These are phyloP conservation scores for Dicorynia guianensis DNA, from an alignment of 306 rosid genomes.

Conservation along the genomic window DNA sequence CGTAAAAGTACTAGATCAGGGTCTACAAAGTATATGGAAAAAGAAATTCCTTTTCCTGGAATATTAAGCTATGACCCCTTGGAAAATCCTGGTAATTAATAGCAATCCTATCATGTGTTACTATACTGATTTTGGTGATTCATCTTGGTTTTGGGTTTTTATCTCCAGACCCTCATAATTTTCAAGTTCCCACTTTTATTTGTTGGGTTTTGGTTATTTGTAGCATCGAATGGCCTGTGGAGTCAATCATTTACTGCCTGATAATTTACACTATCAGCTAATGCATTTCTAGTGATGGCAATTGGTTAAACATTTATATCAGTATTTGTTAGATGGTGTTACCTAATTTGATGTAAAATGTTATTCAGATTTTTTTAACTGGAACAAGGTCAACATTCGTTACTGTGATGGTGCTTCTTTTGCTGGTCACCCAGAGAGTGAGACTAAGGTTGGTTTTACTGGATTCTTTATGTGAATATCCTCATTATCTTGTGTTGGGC, in stretches of 20 bases:
- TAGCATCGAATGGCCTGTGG: not conserved
- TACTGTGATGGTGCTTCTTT: constrained; percentile 97
- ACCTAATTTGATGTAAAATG: constrained; percentile 44
- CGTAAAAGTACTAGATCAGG: constrained; percentile 77
- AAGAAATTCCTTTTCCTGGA: constrained; percentile 68
- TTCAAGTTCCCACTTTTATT: not conserved
- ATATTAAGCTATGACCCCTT: constrained; percentile 70
- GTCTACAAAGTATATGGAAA: constrained; percentile 80
- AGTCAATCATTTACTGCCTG: no score
- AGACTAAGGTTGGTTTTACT: constrained; percentile 61
- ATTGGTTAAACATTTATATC: constrained; percentile 1
- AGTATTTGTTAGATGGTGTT: constrained; percentile 29
- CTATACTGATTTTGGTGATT: not conserved
- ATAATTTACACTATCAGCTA: no score
- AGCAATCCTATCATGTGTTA: not conserved
- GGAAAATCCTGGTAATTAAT: constrained; percentile 78
- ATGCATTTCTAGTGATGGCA: not conserved
- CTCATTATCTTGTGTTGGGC: constrained; percentile 6
- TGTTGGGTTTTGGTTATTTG: not conserved
- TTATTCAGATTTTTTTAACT: constrained; percentile 84
- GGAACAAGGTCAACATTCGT: constrained; percentile 95
- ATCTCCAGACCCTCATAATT: not conserved
- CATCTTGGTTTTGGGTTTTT: constrained; percentile 8
- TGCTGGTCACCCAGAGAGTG: constrained; percentile 80
- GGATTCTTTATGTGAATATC: no score